A percentile compares a stretch with the other conserved stretches of the same genome.
Evolutionary conservation across 371 early-diverging fungal genomes (phyloP).

Genomic region (Rhizomucor miehei): DNA sequence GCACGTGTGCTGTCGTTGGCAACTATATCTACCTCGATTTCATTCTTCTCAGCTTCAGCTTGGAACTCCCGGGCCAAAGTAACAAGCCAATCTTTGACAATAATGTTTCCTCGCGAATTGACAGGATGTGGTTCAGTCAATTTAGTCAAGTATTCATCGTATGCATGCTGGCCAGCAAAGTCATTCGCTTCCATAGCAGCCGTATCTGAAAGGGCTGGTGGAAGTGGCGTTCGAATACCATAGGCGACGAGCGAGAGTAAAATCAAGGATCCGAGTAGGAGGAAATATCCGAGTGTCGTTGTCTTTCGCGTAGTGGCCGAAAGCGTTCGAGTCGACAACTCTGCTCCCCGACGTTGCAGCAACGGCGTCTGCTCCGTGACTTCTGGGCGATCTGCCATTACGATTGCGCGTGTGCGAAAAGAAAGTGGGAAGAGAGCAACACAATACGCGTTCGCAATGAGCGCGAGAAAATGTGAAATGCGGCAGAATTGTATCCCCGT

Average conservation of each 20-base stretch:
- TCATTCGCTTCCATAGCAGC: conserved; percentile 26
- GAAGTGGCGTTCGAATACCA: conserved; percentile 29
- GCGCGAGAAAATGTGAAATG: neutral
- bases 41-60: conserved; percentile 26
- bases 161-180: conserved; percentile 54
- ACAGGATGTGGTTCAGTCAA: conserved; percentile 53
- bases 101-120: conserved; percentile 48
- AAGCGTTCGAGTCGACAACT: neutral
- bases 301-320: neutral
- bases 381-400: conserved; percentile 2
- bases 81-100: conserved; percentile 31
- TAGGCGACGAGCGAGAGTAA: conserved; percentile 15
- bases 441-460: neutral
- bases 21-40: conserved; percentile 41
- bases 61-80: conserved; percentile 33
- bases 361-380: conserved; percentile 13
- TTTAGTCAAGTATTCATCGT: conserved; percentile 46
- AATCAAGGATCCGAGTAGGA: conserved; percentile 18
- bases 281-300: conserved; percentile 10
- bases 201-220: conserved; percentile 41
- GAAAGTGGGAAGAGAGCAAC: no score
- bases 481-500: neutral
- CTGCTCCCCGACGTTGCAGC: neutral
- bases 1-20: conserved; percentile 32
- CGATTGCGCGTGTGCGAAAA: no score